phyloP scores from a whole-genome alignment of 2,329 filamentous ascomycete species.

The Capronia coronata region DNA sequence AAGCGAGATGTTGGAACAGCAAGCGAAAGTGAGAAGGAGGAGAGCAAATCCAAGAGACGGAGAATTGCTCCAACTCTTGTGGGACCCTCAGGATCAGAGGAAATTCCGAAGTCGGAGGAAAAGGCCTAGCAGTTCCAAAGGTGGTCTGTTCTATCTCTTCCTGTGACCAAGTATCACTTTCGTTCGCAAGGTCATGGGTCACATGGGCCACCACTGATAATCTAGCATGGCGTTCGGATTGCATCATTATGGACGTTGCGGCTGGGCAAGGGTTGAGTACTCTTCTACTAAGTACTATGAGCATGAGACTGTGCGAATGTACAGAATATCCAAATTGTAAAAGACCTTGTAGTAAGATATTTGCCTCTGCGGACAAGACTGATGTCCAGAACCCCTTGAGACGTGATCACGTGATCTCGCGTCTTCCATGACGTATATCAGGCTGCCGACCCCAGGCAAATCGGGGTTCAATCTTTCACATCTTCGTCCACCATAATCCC shows the following conservation, averaged over 20 bases:
- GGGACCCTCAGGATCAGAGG: constrained; percentile 16
- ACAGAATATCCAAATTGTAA: not conserved
- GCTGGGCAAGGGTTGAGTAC: not conserved
- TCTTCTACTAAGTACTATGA: not conserved
- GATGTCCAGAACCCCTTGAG: too few species aligned
- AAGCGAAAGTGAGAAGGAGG: constrained; percentile 41
- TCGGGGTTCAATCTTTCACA: not conserved
- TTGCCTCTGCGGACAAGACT: too few species aligned
- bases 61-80: constrained; percentile 33
- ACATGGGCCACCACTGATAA: not conserved
- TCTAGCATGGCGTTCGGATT: constrained; percentile 20
- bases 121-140: not conserved
- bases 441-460: not conserved
- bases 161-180: not conserved
- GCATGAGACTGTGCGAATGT: not conserved
- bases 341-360: too few species aligned
- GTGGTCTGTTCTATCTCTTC: not conserved
- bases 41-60: constrained; percentile 30
- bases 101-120: constrained; percentile 10
- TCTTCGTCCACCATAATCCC: too few species aligned
- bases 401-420: not conserved
- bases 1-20: constrained; percentile 43
- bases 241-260: not conserved
- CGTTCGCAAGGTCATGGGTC: not conserved
- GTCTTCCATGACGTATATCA: not conserved